Evolutionary conservation across 148 eudicot species (phyloP).

Genomic region (Pouteria glomerata): DNA sequence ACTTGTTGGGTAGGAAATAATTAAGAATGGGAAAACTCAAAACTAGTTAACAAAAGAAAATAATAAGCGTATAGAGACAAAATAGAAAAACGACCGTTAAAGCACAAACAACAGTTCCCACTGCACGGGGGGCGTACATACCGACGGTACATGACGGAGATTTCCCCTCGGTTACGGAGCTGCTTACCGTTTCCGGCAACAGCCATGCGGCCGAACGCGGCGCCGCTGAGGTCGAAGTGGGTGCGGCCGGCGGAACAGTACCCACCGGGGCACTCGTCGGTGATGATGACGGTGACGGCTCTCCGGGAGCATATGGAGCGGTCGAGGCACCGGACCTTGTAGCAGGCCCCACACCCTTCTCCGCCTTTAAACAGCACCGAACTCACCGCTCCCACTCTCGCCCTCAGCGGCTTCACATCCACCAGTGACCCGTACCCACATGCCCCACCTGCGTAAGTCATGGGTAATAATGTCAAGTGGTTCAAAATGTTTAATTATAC

Average conservation of each 20-base stretch:
- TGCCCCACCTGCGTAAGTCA: conserved; percentile 77
- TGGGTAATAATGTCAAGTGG: too few species aligned
- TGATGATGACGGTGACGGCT: conserved; percentile 84
- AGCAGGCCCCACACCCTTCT: conserved; percentile 98
- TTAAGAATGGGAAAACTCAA: too few species aligned
- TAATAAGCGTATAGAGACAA: neutral
- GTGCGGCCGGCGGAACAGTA: conserved; percentile 48
- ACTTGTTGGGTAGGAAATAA: too few species aligned
- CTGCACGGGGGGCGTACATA: conserved; percentile 7
- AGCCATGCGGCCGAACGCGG: conserved; percentile 87
- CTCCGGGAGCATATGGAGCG: conserved; percentile 60
- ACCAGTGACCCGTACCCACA: conserved; percentile 94
- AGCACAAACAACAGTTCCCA: too few species aligned
- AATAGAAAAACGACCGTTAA: too few species aligned
- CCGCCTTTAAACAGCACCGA: conserved; percentile 75
- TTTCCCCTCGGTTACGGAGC: conserved; percentile 67
- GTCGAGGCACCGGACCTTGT: conserved; percentile 84
- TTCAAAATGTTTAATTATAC: too few species aligned
- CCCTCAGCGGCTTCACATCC: conserved; percentile 84
- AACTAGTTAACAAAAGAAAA: neutral
- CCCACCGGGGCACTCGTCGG: conserved; percentile 92
- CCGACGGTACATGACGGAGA: conserved; percentile 63
- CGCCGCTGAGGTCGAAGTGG: conserved; percentile 93
- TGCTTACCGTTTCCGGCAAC: conserved; percentile 43
- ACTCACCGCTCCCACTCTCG: conserved; percentile 83